Conservation (phyloP, 345 rosid species). For the Lumnitzera littorea region DNA sequence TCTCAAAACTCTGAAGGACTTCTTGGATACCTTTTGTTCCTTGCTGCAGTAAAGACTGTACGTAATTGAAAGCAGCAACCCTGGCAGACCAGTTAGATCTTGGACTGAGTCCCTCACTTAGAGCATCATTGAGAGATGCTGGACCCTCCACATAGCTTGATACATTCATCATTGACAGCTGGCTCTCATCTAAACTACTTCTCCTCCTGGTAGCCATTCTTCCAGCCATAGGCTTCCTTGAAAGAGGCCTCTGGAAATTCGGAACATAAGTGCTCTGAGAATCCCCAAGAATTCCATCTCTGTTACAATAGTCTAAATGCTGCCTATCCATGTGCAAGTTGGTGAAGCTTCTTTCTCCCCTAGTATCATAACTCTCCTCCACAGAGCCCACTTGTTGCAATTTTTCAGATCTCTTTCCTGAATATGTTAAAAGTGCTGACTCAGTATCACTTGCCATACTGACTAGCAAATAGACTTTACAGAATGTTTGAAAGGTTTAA, state of each 20-base stretch:
- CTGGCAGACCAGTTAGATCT: conserved; percentile 97
- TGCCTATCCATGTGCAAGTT: conserved; percentile 62
- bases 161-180: conserved; percentile 69
- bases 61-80: conserved; percentile 88
- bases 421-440: conserved; percentile 52
- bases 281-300: conserved; percentile 57
- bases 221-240: conserved; percentile 71
- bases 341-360: conserved; percentile 57
- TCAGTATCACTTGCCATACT: conserved; percentile 49
- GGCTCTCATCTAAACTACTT: conserved; percentile 85
- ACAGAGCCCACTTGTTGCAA: conserved; percentile 48
- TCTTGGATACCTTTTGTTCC: conserved; percentile 95
- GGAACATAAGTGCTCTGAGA: conserved; percentile 71
- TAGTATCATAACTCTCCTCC: conserved; percentile 59
- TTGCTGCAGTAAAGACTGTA: conserved; percentile 78
- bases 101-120: conserved; percentile 82
- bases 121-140: conserved; percentile 78
- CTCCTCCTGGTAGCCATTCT: conserved; percentile 78
- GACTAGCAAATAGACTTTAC: conserved; percentile 50
- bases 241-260: conserved; percentile 92
- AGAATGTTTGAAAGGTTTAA: conserved; percentile 93
- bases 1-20: conserved; percentile 88
- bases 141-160: conserved; percentile 77
- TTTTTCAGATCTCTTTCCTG: conserved; percentile 69
- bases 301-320: conserved; percentile 47